These are phyloP conservation scores for Lodderomyces beijingensis DNA, from an alignment of 1,139 yeast species.

Conservation along the genomic window DNA sequence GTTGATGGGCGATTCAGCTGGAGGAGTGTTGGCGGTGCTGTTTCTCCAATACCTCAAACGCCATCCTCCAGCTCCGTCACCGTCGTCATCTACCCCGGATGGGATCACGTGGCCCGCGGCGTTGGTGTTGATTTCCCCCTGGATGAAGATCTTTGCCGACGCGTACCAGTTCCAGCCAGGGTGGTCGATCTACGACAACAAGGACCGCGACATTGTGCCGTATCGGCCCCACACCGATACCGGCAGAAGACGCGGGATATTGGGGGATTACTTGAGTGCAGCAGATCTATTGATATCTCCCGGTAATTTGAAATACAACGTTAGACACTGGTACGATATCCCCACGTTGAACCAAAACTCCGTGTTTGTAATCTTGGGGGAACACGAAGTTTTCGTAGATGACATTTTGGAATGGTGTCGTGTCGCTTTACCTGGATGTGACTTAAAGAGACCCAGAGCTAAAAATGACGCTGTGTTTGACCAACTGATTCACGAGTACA, in stretches of 20 bases:
- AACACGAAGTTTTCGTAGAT: constrained; percentile 43
- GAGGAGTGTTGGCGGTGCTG: constrained; percentile 33
- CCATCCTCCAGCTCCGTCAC: too few species aligned
- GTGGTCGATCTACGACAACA: constrained; percentile 32
- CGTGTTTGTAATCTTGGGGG: constrained; percentile 35
- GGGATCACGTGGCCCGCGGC: constrained; percentile 21
- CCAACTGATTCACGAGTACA: constrained; percentile 17
- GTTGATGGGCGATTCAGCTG: constrained; percentile 41
- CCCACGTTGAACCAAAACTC: constrained; percentile 27
- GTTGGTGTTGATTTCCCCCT: constrained; percentile 35
- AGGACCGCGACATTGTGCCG: constrained; percentile 28
- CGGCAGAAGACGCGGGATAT: not conserved
- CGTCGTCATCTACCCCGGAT: too few species aligned
- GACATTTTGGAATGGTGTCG: constrained; percentile 36
- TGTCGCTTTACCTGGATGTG: constrained; percentile 31
- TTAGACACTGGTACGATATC: constrained; percentile 32
- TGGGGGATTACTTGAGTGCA: constrained; percentile 13
- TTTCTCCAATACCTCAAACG: constrained; percentile 21
- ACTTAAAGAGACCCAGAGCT: constrained; percentile 20
- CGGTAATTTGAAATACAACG: constrained; percentile 14
- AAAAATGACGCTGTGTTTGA: constrained; percentile 23
- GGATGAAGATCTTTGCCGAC: constrained; percentile 23
- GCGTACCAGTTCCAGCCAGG: constrained; percentile 20
- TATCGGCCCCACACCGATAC: not conserved
- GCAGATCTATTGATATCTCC: constrained; percentile 14